Evolutionary conservation across 129 eudicot species (phyloP).

Genomic region (Flaveria brownii): DNA sequence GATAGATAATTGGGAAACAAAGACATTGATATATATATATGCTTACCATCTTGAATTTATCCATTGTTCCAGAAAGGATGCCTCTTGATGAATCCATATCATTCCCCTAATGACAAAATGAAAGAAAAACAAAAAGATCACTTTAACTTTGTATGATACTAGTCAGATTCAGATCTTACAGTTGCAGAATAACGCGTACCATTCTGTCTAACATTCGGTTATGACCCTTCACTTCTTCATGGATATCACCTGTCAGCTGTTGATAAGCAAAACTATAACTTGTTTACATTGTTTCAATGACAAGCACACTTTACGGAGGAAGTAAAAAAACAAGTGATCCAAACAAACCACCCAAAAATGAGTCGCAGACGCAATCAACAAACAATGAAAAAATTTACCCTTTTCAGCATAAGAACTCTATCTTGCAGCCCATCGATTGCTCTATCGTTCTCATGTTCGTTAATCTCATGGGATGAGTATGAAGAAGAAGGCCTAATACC

Average conservation of each 20-base stretch:
- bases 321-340: background rate
- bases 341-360: background rate
- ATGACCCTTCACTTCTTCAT: conserved; percentile 74
- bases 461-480: conserved; percentile 70
- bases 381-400: conserved; percentile 31
- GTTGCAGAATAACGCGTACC: conserved; percentile 39
- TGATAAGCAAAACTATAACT: conserved; percentile 6
- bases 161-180: background rate
- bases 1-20: background rate
- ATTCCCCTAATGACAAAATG: conserved; percentile 56
- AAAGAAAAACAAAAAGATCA: background rate
- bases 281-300: background rate
- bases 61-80: conserved; percentile 92
- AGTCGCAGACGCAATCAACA: background rate
- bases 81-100: conserved; percentile 96
- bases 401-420: conserved; percentile 84
- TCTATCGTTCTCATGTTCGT: conserved; percentile 88
- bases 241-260: conserved; percentile 83
- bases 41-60: conserved; percentile 81
- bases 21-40: background rate
- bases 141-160: background rate
- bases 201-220: conserved; percentile 86
- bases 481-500: conserved; percentile 81
- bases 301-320: background rate
- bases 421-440: conserved; percentile 84